Conservation (phyloP, 2,329 filamentous ascomycete species). For the Diaporthe aspalathi region DNA sequence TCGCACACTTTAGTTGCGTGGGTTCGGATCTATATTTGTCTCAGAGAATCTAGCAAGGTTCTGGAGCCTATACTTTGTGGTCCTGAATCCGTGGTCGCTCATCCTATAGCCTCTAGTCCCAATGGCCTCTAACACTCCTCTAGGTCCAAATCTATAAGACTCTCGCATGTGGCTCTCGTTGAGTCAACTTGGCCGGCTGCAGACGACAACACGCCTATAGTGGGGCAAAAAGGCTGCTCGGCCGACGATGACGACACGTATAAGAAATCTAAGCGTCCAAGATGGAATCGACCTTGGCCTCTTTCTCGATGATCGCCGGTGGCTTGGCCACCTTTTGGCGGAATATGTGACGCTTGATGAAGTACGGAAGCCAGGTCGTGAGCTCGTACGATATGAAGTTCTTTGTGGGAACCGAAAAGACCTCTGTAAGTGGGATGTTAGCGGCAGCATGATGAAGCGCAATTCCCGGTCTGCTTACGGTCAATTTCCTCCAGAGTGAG, state of each 20-base stretch:
- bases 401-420: constrained; percentile 49
- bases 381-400: constrained; percentile 49
- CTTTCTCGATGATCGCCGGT: constrained; percentile 46
- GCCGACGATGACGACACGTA: background rate
- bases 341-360: constrained; percentile 52
- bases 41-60: background rate
- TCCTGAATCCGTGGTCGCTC: background rate
- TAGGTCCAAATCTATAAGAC: background rate
- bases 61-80: background rate
- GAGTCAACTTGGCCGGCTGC: background rate
- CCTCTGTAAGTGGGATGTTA: constrained; percentile 44
- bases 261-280: background rate
- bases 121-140: background rate
- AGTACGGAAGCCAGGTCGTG: constrained; percentile 51
- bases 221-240: background rate
- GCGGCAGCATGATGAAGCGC: background rate
- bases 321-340: constrained; percentile 49
- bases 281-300: background rate
- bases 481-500: constrained; percentile 70
- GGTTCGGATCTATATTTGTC: background rate
- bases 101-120: background rate
- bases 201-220: background rate
- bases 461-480: constrained; percentile 25
- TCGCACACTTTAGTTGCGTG: background rate
- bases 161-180: background rate